These are phyloP conservation scores for Diversispora eburnea DNA, from an alignment of 192 early-diverging fungal species.

Conservation along the genomic window DNA sequence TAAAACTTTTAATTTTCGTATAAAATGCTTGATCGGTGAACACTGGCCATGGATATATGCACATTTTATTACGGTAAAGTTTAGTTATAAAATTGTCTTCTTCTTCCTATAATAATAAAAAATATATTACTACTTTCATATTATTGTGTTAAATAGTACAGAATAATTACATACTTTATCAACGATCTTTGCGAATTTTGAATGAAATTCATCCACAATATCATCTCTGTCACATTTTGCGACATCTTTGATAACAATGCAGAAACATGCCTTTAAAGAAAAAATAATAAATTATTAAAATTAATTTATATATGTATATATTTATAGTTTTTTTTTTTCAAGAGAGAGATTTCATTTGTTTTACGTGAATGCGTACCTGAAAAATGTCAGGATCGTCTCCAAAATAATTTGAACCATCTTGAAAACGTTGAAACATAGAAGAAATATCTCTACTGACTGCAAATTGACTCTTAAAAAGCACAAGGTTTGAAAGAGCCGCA, in stretches of 20 bases:
- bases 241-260: conserved; percentile 33
- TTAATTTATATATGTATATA: neutral
- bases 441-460: conserved; percentile 29
- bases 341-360: neutral
- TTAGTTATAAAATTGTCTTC: conserved; percentile 31
- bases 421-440: conserved; percentile 32
- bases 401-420: conserved; percentile 25
- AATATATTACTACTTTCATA: neutral
- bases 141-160: neutral
- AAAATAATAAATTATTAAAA: neutral
- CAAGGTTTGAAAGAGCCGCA: conserved; percentile 25
- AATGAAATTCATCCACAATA: conserved; percentile 26
- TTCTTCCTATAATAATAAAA: conserved; percentile 7
- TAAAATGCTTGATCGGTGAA: conserved; percentile 29
- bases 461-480: conserved; percentile 31
- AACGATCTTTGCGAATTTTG: conserved; percentile 24
- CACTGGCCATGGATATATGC: conserved; percentile 29
- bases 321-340: neutral
- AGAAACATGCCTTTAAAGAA: conserved; percentile 16
- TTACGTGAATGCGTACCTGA: conserved; percentile 9
- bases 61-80: conserved; percentile 28
- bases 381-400: conserved; percentile 24
- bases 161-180: neutral
- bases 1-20: conserved; percentile 8
- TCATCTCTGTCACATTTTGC: conserved; percentile 17